These are phyloP conservation scores for Adansonia grandidieri DNA, from an alignment of 441 rosid genomes.

Conservation along the genomic window DNA sequence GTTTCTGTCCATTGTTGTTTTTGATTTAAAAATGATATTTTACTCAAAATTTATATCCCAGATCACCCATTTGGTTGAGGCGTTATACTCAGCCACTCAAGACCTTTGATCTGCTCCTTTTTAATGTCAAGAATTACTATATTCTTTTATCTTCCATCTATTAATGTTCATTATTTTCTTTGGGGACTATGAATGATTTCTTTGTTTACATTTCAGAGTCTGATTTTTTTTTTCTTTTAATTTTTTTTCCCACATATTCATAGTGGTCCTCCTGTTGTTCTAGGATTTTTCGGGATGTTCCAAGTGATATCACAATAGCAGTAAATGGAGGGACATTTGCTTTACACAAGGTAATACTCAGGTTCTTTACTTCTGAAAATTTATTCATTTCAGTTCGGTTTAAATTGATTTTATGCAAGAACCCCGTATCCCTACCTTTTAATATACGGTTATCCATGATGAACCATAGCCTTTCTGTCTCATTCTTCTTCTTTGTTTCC, in stretches of 20 bases:
- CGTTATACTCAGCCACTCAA: neutral
- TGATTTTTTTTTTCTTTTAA: neutral
- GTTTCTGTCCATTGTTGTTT: neutral
- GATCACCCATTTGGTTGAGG: conserved; percentile 8
- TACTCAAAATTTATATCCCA: neutral
- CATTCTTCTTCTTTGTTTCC: conserved; percentile 13
- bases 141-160: neutral
- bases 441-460: neutral
- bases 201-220: neutral
- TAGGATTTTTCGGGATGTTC: conserved; percentile 94
- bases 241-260: neutral
- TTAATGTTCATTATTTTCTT: neutral
- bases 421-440: neutral
- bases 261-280: conserved; percentile 17
- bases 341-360: conserved; percentile 73
- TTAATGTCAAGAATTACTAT: neutral
- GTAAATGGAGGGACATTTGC: conserved; percentile 75
- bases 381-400: neutral
- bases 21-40: neutral
- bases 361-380: neutral
- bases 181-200: neutral
- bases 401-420: neutral
- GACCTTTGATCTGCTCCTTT: neutral
- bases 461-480: neutral
- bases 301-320: conserved; percentile 90